Base-by-base conservation (phyloP, 169 alveolate species). In the Plasmodium falciparum region DNA sequence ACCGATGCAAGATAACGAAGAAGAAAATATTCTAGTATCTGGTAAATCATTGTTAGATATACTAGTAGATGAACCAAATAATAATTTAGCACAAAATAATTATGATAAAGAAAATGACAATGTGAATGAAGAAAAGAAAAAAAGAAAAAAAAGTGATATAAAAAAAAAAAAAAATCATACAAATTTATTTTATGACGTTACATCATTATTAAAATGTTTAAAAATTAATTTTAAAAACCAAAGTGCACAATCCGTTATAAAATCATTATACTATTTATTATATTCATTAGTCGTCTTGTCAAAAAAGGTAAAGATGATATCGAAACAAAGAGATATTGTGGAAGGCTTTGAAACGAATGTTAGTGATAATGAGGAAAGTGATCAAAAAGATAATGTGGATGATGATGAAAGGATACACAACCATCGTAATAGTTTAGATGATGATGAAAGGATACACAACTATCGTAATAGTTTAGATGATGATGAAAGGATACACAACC, bases 151-250 rank as follows among this genome's bases (percentile, higher is more conserved):
- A 26, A 5, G 20, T 9, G 20, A 6, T n/a, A 15, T 47, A 58
- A 26, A 8, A 58, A 80, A 22, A 61, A 80, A 67, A 17, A 59
- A 67, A 67, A 47, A 1, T 0, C 83, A 61, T 11, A 65, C 73
- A 11, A 20, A 58, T 9, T 4, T 67, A 47, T 80, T 67, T 50
- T 17, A 80, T 63, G 24, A 80, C 59, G 63, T 80, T 24, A 61
- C 26, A 24, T 50, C 20, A 8, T 59, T 80, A 8, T 49, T 80
- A 72, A 65, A 52, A 59, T 52, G 56, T 13, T 12, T 80, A 61
- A 67, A 67, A 29, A 49, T 45, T 9, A 80, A 80, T 24, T 20
- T 69, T 15, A 65, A 80, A 58, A 61, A 52, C 2, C 72, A 80
- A 61, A 80, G 20, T 4, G 65, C 63, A 3, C 73, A 80, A 61